Percentiles rank a stretch among this genome's conserved stretches.
Evolutionary conservation across 1,284 basidiomycete genomes (phyloP).

Genomic region (Puccinia triticina): DNA sequence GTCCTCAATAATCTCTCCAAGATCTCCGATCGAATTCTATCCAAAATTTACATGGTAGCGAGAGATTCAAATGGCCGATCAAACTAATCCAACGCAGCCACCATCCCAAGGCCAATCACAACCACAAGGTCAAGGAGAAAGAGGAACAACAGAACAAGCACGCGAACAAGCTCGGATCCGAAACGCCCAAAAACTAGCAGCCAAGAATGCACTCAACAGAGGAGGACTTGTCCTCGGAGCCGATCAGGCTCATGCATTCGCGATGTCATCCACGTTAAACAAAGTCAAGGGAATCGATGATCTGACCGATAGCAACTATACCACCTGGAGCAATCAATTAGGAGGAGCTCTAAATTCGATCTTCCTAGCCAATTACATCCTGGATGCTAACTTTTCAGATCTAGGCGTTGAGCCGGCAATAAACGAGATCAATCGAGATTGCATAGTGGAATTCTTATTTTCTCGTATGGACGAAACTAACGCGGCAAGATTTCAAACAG

Average conservation of each 20-base stretch:
- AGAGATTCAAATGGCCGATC: neutral
- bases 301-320: neutral
- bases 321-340: neutral
- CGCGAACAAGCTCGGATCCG: neutral
- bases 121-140: too few species aligned
- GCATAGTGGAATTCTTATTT: neutral
- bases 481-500: neutral
- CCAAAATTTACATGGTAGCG: neutral
- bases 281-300: neutral
- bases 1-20: too few species aligned
- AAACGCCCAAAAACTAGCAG: neutral
- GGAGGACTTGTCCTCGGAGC: neutral
- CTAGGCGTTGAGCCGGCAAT: neutral
- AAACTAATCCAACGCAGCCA: neutral
- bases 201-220: neutral
- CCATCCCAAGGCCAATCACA: too few species aligned
- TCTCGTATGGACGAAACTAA: neutral
- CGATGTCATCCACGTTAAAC: neutral
- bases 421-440: neutral
- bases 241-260: neutral
- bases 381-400: neutral
- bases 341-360: neutral
- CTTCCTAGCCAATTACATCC: neutral
- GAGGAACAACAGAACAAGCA: too few species aligned
- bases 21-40: too few species aligned